These are phyloP conservation scores for Pseudozyma sp. DNA, from an alignment of 1,284 basidiomycete species.

Conservation along the genomic window DNA sequence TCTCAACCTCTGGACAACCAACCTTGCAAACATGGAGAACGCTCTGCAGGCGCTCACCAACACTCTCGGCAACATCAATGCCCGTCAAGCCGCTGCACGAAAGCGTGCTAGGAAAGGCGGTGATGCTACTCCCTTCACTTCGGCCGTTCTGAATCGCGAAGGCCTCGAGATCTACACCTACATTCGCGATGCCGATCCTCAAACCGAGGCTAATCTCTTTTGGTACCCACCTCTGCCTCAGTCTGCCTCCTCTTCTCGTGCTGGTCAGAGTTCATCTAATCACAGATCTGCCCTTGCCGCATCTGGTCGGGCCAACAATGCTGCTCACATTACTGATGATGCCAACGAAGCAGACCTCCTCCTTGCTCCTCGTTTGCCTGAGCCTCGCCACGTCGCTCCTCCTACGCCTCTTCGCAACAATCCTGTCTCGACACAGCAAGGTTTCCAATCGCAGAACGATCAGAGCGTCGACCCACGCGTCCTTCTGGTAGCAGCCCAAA, in stretches of 20 bases:
- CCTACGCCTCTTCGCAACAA: conserved; percentile 41
- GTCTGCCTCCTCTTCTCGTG: conserved; percentile 19
- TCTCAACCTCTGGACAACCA: neutral
- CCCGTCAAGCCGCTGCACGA: conserved; percentile 40
- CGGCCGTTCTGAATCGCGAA: conserved; percentile 60
- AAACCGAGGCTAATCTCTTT: conserved; percentile 61
- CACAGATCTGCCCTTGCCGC: conserved; percentile 13
- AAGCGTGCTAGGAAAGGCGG: conserved; percentile 40
- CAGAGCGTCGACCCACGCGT: conserved; percentile 27
- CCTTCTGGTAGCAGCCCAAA: conserved; percentile 55
- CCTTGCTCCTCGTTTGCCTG: conserved; percentile 43
- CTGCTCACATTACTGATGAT: conserved; percentile 16
- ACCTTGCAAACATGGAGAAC: conserved; percentile 53
- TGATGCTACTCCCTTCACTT: conserved; percentile 57
- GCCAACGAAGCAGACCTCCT: conserved; percentile 33
- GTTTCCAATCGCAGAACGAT: conserved; percentile 24
- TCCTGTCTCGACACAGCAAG: conserved; percentile 19
- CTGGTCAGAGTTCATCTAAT: conserved; percentile 22
- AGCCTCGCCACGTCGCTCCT: conserved; percentile 35
- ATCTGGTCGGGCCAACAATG: conserved; percentile 10
- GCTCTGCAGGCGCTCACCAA: conserved; percentile 55
- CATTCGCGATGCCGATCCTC: conserved; percentile 64
- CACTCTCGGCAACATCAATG: conserved; percentile 59
- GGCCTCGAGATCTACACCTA: conserved; percentile 58
- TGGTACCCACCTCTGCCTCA: conserved; percentile 53